phyloP scores from a whole-genome alignment of 1,284 basidiomycete species.

The Ceratobasidium sp. region DNA sequence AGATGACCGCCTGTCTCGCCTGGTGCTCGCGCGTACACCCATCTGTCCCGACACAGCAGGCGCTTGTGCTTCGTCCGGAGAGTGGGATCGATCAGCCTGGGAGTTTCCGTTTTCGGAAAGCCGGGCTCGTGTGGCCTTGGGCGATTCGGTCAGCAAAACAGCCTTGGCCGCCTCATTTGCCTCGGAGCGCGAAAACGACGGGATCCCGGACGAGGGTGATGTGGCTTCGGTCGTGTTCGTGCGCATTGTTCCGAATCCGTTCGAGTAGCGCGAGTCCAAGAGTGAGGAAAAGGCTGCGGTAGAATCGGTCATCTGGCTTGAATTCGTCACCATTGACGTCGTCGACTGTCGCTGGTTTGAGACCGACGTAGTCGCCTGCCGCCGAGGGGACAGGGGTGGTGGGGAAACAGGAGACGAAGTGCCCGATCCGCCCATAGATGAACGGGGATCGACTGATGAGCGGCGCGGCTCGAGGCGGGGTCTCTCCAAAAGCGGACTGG shows the following conservation, averaged over 20 bases:
- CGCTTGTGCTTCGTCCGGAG: constrained; percentile 22
- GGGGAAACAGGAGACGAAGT: constrained; percentile 46
- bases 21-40: constrained; percentile 38
- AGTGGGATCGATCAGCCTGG: constrained; percentile 30
- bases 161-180: constrained; percentile 53
- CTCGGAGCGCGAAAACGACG: constrained; percentile 68
- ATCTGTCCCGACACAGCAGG: constrained; percentile 16
- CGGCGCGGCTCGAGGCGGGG: constrained; percentile 19
- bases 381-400: constrained; percentile 56
- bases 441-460: background rate
- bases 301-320: constrained; percentile 61
- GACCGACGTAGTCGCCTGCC: background rate
- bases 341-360: constrained; percentile 37
- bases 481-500: constrained; percentile 31
- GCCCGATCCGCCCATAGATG: constrained; percentile 3
- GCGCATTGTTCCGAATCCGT: constrained; percentile 77
- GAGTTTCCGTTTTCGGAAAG: constrained; percentile 38
- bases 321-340: constrained; percentile 50
- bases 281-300: constrained; percentile 68
- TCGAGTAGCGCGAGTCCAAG: constrained; percentile 59
- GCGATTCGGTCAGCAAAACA: constrained; percentile 38
- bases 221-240: constrained; percentile 79
- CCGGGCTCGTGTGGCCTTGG: constrained; percentile 22
- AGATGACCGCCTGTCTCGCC: constrained; percentile 66
- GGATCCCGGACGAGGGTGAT: constrained; percentile 60